phyloP scores from a whole-genome alignment of 2,329 filamentous ascomycete genomes.

The Amesomyces nigricolor region DNA sequence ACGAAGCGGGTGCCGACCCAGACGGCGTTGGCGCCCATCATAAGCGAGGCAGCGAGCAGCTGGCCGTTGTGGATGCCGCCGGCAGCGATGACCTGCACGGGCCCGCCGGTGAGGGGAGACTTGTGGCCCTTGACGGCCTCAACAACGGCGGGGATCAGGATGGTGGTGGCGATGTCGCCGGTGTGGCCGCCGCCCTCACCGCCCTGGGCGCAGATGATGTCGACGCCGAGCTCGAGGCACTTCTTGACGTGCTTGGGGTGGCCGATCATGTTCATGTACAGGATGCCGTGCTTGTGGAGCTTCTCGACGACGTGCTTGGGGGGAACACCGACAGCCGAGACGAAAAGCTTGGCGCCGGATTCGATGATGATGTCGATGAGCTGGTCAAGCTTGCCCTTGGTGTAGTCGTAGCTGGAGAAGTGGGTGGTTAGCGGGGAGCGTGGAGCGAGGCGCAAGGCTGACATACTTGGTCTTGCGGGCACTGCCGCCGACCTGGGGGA shows the following conservation, averaged over 20 bases:
- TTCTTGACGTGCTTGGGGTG: conserved; percentile 99
- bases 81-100: conserved; percentile 87
- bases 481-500: conserved; percentile 89
- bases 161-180: conserved; percentile 83
- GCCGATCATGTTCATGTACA: conserved; percentile 99
- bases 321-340: conserved; percentile 91
- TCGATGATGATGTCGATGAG: conserved; percentile 90
- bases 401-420: conserved; percentile 85
- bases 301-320: conserved; percentile 83
- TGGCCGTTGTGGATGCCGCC: conserved; percentile 93
- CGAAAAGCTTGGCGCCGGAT: conserved; percentile 85
- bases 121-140: conserved; percentile 74
- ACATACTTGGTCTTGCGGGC: conserved; percentile 86
- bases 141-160: conserved; percentile 90
- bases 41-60: conserved; percentile 80
- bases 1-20: conserved; percentile 98
- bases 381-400: conserved; percentile 93
- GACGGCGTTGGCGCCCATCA: conserved; percentile 86
- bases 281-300: conserved; percentile 78
- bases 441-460: not conserved
- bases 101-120: conserved; percentile 78
- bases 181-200: conserved; percentile 97
- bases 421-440: not conserved
- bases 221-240: conserved; percentile 83
- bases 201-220: conserved; percentile 97